Conservation (phyloP, 805 yeast species). For the Tetrapisispora taiwanensis region DNA sequence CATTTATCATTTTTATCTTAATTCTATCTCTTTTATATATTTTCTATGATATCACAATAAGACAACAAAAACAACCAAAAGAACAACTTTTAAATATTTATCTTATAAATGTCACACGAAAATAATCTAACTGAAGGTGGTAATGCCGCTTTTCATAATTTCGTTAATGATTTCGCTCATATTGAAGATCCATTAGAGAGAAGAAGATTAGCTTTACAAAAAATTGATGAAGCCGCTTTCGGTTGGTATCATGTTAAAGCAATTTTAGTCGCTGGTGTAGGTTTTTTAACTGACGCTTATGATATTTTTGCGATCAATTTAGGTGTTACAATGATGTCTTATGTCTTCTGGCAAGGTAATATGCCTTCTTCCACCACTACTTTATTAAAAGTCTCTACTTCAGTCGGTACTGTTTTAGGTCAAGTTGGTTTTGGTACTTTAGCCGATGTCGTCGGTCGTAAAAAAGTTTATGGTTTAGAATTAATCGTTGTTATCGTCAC, state of each 20-base stretch:
- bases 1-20: too few species aligned
- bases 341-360: constrained; percentile 57
- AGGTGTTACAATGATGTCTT: constrained; percentile 68
- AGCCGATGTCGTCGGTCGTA: constrained; percentile 80
- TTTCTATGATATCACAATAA: too few species aligned
- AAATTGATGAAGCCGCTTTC: constrained; percentile 68
- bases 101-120: neutral
- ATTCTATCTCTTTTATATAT: too few species aligned
- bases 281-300: constrained; percentile 86
- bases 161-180: constrained; percentile 67
- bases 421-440: constrained; percentile 75
- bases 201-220: constrained; percentile 75
- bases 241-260: constrained; percentile 80
- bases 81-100: too few species aligned
- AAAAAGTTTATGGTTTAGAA: constrained; percentile 78
- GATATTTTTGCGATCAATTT: constrained; percentile 86
- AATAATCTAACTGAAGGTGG: constrained; percentile 43
- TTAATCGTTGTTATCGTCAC: constrained; percentile 76
- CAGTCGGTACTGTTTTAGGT: constrained; percentile 90
- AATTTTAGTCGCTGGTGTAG: constrained; percentile 83
- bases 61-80: too few species aligned
- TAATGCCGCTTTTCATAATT: constrained; percentile 80
- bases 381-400: constrained; percentile 75
- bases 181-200: constrained; percentile 79
- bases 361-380: constrained; percentile 69